These are phyloP conservation scores for Solanum appendiculatum DNA, from an alignment of 257 asterid species.

Conservation along the genomic window DNA sequence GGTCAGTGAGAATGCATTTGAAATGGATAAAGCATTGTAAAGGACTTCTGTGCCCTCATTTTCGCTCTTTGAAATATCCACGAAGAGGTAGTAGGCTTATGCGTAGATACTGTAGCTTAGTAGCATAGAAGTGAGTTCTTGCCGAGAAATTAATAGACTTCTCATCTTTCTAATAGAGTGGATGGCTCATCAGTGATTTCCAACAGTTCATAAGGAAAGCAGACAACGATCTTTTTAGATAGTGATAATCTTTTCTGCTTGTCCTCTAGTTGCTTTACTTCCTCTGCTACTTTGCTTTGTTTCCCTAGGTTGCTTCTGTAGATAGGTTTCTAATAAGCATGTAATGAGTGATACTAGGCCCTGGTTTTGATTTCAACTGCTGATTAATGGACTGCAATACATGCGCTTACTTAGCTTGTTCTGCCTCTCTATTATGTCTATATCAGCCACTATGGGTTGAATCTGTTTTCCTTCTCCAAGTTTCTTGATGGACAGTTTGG, in stretches of 20 bases:
- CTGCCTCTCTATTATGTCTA: neutral
- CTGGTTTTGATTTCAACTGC: neutral
- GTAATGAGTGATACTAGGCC: neutral
- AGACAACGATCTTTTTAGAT: neutral
- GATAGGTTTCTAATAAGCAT: neutral
- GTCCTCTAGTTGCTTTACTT: neutral
- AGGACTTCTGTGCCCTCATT: neutral
- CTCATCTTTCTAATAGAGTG: neutral
- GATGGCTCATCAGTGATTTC: neutral
- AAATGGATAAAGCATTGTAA: neutral
- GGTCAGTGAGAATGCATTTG: neutral
- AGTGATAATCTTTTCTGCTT: neutral
- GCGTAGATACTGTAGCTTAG: neutral
- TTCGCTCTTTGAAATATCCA: neutral
- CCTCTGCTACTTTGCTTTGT: neutral
- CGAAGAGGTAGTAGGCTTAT: neutral
- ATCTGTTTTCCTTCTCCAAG: neutral
- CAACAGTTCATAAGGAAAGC: neutral
- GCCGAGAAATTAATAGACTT: neutral
- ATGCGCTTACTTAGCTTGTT: neutral
- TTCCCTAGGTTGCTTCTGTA: neutral
- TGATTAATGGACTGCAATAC: neutral
- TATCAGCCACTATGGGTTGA: neutral
- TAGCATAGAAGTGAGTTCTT: neutral
- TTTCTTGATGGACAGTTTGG: neutral